Conservation (phyloP, 805 yeast genomes). For the Saccharomycopsis olivae region DNA sequence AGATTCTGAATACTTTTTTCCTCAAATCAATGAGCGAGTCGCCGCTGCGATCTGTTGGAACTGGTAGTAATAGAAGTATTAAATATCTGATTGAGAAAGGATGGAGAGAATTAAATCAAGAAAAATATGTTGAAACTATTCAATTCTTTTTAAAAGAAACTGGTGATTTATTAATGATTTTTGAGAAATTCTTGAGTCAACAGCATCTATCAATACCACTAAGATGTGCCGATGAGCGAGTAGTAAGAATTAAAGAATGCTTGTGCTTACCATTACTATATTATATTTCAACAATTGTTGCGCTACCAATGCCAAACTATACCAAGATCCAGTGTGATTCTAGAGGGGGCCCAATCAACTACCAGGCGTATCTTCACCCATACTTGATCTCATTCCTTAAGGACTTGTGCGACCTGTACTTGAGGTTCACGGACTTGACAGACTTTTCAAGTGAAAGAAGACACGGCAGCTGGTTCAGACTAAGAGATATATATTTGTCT, state of each 20-base stretch:
- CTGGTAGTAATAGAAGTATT: background rate
- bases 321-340: background rate
- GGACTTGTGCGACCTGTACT: slow-evolving; percentile 14
- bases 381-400: slow-evolving; percentile 10
- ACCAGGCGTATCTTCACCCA: slow-evolving; percentile 10
- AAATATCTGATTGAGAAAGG: slow-evolving; percentile 11
- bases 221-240: slow-evolving; percentile 17
- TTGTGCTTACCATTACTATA: slow-evolving; percentile 16
- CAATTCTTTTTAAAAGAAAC: slow-evolving; percentile 15
- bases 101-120: slow-evolving; percentile 12
- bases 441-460: slow-evolving; percentile 17
- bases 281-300: slow-evolving; percentile 12
- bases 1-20: slow-evolving; percentile 13
- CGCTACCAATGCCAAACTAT: slow-evolving; percentile 15
- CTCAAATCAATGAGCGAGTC: background rate
- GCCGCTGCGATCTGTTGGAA: too few species aligned
- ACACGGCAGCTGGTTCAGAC: slow-evolving; percentile 18
- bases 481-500: slow-evolving; percentile 17
- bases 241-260: slow-evolving; percentile 15
- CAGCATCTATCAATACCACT: slow-evolving; percentile 16
- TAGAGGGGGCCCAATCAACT: background rate
- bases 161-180: slow-evolving; percentile 14
- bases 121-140: slow-evolving; percentile 10
- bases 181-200: slow-evolving; percentile 14
- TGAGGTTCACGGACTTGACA: slow-evolving; percentile 11